These are phyloP conservation scores for Cladosporium phlei DNA, from an alignment of 2,329 filamentous ascomycete genomes.

Conservation along the genomic window DNA sequence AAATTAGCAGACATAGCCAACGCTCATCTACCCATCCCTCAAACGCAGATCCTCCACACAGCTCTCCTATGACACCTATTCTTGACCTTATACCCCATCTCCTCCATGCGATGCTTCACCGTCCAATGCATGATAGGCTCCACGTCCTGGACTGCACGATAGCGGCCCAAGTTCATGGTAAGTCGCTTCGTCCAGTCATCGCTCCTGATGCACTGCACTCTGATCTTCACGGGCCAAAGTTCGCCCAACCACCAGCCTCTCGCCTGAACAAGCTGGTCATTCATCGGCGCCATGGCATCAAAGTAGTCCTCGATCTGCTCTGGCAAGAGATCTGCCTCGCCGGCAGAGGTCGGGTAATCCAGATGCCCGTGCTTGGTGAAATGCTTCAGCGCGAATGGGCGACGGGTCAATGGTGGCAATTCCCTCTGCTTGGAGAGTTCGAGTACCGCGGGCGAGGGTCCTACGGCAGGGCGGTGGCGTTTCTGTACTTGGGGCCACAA, in stretches of 20 bases:
- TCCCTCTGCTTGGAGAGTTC: constrained; percentile 20
- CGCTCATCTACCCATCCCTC: not conserved
- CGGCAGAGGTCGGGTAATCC: constrained; percentile 10
- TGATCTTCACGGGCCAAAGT: constrained; percentile 40
- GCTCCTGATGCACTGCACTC: constrained; percentile 28
- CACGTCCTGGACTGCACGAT: constrained; percentile 34
- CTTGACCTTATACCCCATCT: constrained; percentile 34
- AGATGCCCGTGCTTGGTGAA: constrained; percentile 9
- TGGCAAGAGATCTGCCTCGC: constrained; percentile 27
- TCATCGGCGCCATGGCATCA: constrained; percentile 38
- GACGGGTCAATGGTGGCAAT: constrained; percentile 3
- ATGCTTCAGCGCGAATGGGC: constrained; percentile 6
- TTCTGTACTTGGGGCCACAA: constrained; percentile 38
- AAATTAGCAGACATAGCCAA: no score
- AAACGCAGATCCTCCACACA: constrained; percentile 32
- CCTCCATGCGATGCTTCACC: constrained; percentile 34
- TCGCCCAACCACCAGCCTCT: constrained; percentile 44
- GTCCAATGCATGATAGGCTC: constrained; percentile 44
- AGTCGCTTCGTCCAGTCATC: constrained; percentile 38
- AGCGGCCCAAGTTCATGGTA: constrained; percentile 36
- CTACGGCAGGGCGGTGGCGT: constrained; percentile 29
- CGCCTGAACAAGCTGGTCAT: constrained; percentile 37
- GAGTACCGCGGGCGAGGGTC: constrained; percentile 34
- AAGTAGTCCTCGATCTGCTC: constrained; percentile 43
- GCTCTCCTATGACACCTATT: constrained; percentile 28